phyloP scores from a whole-genome alignment of 1,284 basidiomycete species.

The Trichosporon sp. region DNA sequence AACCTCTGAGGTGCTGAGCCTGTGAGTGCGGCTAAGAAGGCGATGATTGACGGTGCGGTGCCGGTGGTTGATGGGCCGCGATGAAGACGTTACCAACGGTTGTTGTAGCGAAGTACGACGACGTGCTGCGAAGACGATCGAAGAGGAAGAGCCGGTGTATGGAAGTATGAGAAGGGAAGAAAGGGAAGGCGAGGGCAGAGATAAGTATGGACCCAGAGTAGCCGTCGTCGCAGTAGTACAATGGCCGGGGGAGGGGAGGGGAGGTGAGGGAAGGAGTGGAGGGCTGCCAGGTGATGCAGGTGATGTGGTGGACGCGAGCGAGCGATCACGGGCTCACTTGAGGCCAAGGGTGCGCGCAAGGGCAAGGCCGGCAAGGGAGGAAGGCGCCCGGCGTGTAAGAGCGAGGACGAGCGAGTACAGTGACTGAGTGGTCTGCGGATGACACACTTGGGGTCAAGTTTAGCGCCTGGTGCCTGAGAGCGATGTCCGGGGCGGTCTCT shows the following conservation, averaged over 20 bases:
- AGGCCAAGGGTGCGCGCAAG: too few relatives aligned
- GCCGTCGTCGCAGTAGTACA: neutral
- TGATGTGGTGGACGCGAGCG: too few relatives aligned
- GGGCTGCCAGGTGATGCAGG: neutral
- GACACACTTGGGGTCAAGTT: neutral
- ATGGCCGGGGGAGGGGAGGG: neutral
- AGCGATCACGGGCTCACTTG: too few relatives aligned
- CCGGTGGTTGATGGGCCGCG: neutral
- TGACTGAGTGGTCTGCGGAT: neutral
- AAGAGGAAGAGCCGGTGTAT: neutral
- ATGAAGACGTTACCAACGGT: neutral
- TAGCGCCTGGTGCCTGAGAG: neutral
- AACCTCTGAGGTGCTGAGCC: neutral
- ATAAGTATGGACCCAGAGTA: neutral
- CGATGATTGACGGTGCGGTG: neutral
- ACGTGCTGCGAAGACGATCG: neutral
- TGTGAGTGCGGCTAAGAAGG: neutral
- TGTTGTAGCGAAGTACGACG: neutral
- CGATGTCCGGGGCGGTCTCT: neutral
- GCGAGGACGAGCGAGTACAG: neutral
- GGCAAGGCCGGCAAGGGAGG: too few relatives aligned
- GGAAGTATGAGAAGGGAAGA: neutral
- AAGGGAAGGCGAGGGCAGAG: neutral
- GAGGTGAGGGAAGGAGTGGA: too few relatives aligned
- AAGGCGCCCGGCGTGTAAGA: conserved; percentile 5